phyloP scores from a whole-genome alignment of 1,284 basidiomycete genomes.

The Leccinum angustisporum region DNA sequence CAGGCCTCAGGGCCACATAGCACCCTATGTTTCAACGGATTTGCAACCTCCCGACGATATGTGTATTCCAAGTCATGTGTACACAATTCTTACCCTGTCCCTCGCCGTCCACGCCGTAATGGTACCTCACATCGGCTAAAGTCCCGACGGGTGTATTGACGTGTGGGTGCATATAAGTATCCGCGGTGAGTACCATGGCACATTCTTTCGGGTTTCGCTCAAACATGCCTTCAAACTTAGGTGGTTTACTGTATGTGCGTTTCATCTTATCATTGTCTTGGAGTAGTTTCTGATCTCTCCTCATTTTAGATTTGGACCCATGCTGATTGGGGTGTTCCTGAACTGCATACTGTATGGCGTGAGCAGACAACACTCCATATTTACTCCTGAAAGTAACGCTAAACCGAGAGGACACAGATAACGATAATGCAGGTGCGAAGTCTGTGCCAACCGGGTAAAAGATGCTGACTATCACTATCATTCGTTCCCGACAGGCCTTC shows the following conservation, averaged over 20 bases:
- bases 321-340: slow-evolving; percentile 44
- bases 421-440: slow-evolving; percentile 12
- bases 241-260: background rate
- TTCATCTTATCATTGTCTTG: background rate
- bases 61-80: background rate
- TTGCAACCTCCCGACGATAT: background rate
- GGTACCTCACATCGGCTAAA: background rate
- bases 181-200: background rate
- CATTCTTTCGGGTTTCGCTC: background rate
- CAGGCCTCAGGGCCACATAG: background rate
- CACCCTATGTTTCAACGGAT: background rate
- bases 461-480: slow-evolving; percentile 12
- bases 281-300: slow-evolving; percentile 1
- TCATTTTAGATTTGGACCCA: slow-evolving; percentile 42
- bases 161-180: slow-evolving; percentile 2
- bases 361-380: slow-evolving; percentile 10
- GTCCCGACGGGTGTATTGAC: background rate
- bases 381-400: background rate
- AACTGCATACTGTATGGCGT: slow-evolving; percentile 51
- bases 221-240: slow-evolving; percentile 6
- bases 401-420: slow-evolving; percentile 8
- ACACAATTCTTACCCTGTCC: background rate
- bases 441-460: background rate
- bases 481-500: slow-evolving; percentile 31
- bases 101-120: background rate